phyloP scores from a whole-genome alignment of 1,139 yeast genomes.

The Debaryomyces udenii region DNA sequence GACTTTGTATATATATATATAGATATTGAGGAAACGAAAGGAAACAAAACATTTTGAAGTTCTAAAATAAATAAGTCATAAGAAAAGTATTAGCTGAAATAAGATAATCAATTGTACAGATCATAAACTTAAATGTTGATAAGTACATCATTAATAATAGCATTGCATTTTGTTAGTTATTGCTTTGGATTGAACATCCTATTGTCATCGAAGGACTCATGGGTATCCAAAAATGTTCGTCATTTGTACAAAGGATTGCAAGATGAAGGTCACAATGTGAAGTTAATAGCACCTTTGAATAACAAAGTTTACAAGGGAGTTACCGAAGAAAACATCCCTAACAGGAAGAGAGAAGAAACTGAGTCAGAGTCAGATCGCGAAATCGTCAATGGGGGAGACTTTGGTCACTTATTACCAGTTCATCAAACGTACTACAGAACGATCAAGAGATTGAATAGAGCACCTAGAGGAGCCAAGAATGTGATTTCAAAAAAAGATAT shows the following conservation, averaged over 20 bases:
- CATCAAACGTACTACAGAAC: conserved; percentile 35
- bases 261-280: conserved; percentile 34
- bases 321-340: conserved; percentile 14
- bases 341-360: background rate
- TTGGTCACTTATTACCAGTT: conserved; percentile 36
- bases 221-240: conserved; percentile 42
- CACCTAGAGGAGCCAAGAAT: conserved; percentile 24
- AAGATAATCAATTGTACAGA: too few relatives aligned
- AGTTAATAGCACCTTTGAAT: conserved; percentile 38
- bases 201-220: conserved; percentile 40
- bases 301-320: conserved; percentile 13
- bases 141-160: conserved; percentile 3
- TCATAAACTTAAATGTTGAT: conserved; percentile 1
- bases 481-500: conserved; percentile 18
- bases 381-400: conserved; percentile 36
- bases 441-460: conserved; percentile 19
- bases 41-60: too few relatives aligned
- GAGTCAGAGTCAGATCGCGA: conserved; percentile 6
- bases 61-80: too few relatives aligned
- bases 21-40: too few relatives aligned
- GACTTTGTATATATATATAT: too few relatives aligned
- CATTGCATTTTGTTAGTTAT: background rate
- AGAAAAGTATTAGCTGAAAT: too few relatives aligned
- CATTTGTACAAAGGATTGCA: conserved; percentile 29
- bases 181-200: conserved; percentile 31